Conservation (phyloP, 768 basidiomycete species). For the Suillus occidentalis region DNA sequence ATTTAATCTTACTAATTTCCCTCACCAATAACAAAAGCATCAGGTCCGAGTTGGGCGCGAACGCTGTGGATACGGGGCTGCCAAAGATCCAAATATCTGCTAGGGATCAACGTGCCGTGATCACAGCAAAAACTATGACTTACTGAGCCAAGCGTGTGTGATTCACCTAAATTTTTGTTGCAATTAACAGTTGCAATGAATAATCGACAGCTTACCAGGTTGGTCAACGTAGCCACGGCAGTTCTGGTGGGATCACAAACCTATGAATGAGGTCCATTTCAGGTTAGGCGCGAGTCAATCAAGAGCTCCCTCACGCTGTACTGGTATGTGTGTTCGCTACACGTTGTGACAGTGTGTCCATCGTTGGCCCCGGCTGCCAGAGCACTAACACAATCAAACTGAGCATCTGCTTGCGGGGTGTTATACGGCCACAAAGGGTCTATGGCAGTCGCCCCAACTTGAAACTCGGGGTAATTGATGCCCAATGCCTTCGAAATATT, state of each 20-base stretch:
- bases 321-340: slow-evolving; percentile 57
- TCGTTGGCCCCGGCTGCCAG: slow-evolving; percentile 46
- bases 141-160: slow-evolving; percentile 51
- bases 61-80: slow-evolving; percentile 51
- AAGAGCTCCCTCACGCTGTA: slow-evolving; percentile 41
- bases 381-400: slow-evolving; percentile 49
- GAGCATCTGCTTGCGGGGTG: slow-evolving; percentile 34
- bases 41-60: slow-evolving; percentile 45
- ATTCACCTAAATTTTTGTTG: slow-evolving; percentile 41
- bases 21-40: slow-evolving; percentile 49
- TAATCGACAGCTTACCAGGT: slow-evolving; percentile 36
- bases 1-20: neutral
- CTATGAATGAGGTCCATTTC: slow-evolving; percentile 16
- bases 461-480: slow-evolving; percentile 42
- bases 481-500: slow-evolving; percentile 44
- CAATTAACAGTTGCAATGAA: neutral
- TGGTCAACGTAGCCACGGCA: slow-evolving; percentile 48
- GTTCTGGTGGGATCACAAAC: slow-evolving; percentile 44
- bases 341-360: slow-evolving; percentile 42
- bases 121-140: slow-evolving; percentile 11
- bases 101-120: neutral
- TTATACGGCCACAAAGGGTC: slow-evolving; percentile 55
- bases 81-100: slow-evolving; percentile 55
- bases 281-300: neutral
- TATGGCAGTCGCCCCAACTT: slow-evolving; percentile 49